Percentiles rank a stretch among this genome's conserved stretches.
Evolutionary conservation across 2,329 filamentous ascomycete species (phyloP).

Genomic region (Curvularia hawaiiensis): DNA sequence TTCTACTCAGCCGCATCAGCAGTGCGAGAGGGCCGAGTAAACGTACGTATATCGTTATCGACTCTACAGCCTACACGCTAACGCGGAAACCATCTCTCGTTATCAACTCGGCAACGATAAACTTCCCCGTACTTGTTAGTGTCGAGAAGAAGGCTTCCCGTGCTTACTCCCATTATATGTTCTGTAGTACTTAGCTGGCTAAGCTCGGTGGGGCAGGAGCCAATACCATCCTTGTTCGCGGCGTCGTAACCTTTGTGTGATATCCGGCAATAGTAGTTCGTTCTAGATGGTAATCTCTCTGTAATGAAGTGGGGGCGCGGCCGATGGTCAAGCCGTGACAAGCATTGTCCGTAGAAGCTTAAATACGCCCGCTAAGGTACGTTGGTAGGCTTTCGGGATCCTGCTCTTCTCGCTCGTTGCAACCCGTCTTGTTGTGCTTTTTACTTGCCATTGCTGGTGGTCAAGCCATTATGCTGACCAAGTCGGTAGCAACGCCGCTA

Average conservation of each 20-base stretch:
- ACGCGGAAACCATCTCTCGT: too few relatives aligned
- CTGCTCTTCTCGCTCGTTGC: not conserved
- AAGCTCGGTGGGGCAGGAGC: not conserved
- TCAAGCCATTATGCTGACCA: conserved; percentile 19
- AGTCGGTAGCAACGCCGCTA: conserved; percentile 14
- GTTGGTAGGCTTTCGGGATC: not conserved
- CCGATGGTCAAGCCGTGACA: not conserved
- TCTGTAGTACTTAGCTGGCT: not conserved
- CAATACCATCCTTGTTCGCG: not conserved
- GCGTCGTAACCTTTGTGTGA: not conserved
- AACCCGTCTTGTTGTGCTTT: not conserved
- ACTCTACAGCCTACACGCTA: too few relatives aligned
- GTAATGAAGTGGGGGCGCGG: too few relatives aligned
- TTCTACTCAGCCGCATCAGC: too few relatives aligned
- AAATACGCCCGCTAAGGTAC: conserved; percentile 14
- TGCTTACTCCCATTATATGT: not conserved
- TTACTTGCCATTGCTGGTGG: not conserved
- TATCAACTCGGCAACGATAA: not conserved
- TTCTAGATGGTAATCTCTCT: not conserved
- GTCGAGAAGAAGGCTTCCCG: not conserved
- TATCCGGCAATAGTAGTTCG: not conserved
- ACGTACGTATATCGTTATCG: too few relatives aligned
- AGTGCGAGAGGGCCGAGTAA: too few relatives aligned
- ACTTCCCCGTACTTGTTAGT: not conserved
- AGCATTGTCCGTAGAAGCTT: conserved; percentile 6